Base-by-base conservation (phyloP, 805 yeast species). In the Millerago galiae region DNA sequence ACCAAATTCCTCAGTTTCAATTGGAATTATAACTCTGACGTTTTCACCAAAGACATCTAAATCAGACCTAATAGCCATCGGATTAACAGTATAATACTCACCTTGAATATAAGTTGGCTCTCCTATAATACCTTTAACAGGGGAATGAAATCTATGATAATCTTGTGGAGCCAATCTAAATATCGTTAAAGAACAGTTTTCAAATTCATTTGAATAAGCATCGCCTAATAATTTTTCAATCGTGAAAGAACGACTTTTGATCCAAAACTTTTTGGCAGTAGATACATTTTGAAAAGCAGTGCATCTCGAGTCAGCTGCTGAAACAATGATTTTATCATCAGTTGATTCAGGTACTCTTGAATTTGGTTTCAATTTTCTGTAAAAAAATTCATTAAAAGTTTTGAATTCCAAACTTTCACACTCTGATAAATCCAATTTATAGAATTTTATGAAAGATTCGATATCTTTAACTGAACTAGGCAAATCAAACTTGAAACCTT, bases 151-250 rank as follows among this genome's bases (percentile, higher is more conserved):
- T 35, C 99, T 68, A 58, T 91, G 99, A 57, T 91, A 91, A 60
- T 91, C 99, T 59, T 91, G 99, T 1, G 99, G 99, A 0, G 99
- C 98, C 34, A 91, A 66, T 44, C 99, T 66, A 61, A 91, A 91
- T 2, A 91, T 76, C 0, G 83, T 90, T 34, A 90, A 61, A 4
- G 89, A 67, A 8, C 61, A 52, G 28, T 65, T 60, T 30, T 72
- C 73, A 48, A 74, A 75, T 10, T 50, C 47, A 11, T 74, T 67
- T 31, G 63, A 60, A 26, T 67, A 66, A 5, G 62, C 61, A 14
- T 56, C 54, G 41, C 73, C 68, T 42, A 85, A 66, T 3, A 91
- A 65, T 48, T 84, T 79, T 5, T 69, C 62, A 15, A 91, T 56
- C 0, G 88, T 74, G 60, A 91, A 91, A 34, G 75, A 77, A 9